Conservation (phyloP, 768 basidiomycete species). For the Gyrodon lividus region DNA sequence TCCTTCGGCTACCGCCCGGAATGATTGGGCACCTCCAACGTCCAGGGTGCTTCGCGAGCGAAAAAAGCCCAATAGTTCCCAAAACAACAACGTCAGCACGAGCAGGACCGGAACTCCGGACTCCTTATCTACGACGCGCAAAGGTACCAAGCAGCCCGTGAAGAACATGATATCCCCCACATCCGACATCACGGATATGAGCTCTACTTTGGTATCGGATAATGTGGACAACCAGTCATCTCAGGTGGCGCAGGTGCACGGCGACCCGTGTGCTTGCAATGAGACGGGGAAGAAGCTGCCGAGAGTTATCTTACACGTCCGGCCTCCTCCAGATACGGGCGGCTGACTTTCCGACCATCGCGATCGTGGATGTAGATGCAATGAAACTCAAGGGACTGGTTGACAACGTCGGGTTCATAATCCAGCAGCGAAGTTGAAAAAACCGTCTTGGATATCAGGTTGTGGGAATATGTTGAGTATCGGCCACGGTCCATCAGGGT, state of each 20-base stretch:
- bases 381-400: background rate
- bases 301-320: conserved; percentile 56
- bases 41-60: conserved; percentile 52
- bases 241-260: background rate
- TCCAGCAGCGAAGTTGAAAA: too few species aligned
- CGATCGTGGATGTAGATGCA: background rate
- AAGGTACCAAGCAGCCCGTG: conserved; percentile 8
- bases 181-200: background rate
- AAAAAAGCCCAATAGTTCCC: conserved; percentile 29
- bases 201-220: background rate
- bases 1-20: conserved; percentile 2
- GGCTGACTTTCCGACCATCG: background rate
- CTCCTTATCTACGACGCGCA: conserved; percentile 15
- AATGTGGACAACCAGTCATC: background rate
- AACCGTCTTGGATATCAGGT: too few species aligned
- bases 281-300: conserved; percentile 45
- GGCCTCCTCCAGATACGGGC: conserved; percentile 31
- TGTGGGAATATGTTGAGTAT: too few species aligned
- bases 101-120: conserved; percentile 9
- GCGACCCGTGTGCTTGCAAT: conserved; percentile 1
- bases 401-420: too few species aligned
- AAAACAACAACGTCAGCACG: conserved; percentile 5
- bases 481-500: background rate
- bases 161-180: background rate
- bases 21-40: conserved; percentile 30